Evolutionary conservation across 2,329 filamentous ascomycete genomes (phyloP).

Genomic region (Aspergillus fijiensis): DNA sequence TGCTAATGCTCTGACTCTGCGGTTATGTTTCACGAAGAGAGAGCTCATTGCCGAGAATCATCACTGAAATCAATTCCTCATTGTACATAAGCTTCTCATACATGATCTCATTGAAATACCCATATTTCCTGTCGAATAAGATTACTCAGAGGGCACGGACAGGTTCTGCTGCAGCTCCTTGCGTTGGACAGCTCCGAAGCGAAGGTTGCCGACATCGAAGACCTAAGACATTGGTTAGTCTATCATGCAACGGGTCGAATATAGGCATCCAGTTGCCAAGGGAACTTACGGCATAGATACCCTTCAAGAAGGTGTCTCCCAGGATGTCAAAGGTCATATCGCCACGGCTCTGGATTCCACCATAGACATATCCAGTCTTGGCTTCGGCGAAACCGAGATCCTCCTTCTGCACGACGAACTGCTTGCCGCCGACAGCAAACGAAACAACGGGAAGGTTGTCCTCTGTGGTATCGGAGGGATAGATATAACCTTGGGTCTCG

Average conservation of each 20-base stretch:
- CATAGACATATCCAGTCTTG: conserved; percentile 58
- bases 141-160: background rate
- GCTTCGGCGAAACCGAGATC: conserved; percentile 60
- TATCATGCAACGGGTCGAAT: background rate
- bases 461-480: conserved; percentile 54
- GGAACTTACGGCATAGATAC: conserved; percentile 59
- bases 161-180: conserved; percentile 8
- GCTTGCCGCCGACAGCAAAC: conserved; percentile 62
- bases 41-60: background rate
- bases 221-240: conserved; percentile 43
- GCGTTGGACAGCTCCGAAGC: conserved; percentile 58
- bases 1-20: background rate
- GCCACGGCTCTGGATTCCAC: conserved; percentile 65
- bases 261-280: no score
- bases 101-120: background rate
- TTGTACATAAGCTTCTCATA: background rate
- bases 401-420: conserved; percentile 62
- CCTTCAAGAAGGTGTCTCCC: conserved; percentile 64
- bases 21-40: background rate
- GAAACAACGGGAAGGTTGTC: conserved; percentile 60
- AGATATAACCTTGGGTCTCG: conserved; percentile 62
- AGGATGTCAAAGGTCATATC: conserved; percentile 61
- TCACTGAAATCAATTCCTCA: background rate
- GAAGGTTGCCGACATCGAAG: conserved; percentile 62
- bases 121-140: background rate